Evolutionary conservation across 164 flowering plant species (phyloP).

Genomic region (Taxillus chinensis): DNA sequence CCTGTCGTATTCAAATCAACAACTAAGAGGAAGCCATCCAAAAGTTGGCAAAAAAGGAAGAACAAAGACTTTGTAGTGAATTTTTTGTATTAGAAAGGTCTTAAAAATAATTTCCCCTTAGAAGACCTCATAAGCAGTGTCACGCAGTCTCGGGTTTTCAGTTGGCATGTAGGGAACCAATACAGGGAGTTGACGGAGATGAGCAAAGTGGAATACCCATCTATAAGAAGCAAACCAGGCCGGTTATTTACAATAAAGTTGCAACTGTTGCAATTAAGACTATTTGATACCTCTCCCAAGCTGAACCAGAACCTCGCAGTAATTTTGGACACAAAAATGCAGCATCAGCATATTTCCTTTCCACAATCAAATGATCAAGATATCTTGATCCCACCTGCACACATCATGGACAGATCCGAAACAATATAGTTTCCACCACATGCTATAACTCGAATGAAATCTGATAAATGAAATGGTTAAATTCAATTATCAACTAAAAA

Average conservation of each 20-base stretch:
- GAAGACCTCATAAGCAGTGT: constrained; percentile 94
- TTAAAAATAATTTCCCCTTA: neutral
- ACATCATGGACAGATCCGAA: neutral
- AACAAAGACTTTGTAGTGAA: neutral
- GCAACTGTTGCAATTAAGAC: neutral
- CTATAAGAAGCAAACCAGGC: constrained; percentile 28
- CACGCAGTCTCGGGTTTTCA: constrained; percentile 77
- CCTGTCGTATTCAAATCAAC: constrained; percentile 31
- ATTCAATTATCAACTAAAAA: no score
- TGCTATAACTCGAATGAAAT: no score
- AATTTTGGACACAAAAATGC: constrained; percentile 94
- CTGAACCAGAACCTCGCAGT: constrained; percentile 87
- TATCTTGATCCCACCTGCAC: constrained; percentile 84
- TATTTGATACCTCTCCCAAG: constrained; percentile 87
- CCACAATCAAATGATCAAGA: constrained; percentile 95
- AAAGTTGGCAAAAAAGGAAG: neutral
- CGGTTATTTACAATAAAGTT: constrained; percentile 11
- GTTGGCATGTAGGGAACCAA: constrained; percentile 91
- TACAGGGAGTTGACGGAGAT: constrained; percentile 94
- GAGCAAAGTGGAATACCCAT: constrained; percentile 98
- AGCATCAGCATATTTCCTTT: constrained; percentile 93
- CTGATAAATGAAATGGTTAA: no score
- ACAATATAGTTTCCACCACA: neutral
- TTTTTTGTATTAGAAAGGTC: neutral
- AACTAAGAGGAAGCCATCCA: neutral